phyloP scores from a whole-genome alignment of 345 rosid genomes.

The Gossypium stocksii region DNA sequence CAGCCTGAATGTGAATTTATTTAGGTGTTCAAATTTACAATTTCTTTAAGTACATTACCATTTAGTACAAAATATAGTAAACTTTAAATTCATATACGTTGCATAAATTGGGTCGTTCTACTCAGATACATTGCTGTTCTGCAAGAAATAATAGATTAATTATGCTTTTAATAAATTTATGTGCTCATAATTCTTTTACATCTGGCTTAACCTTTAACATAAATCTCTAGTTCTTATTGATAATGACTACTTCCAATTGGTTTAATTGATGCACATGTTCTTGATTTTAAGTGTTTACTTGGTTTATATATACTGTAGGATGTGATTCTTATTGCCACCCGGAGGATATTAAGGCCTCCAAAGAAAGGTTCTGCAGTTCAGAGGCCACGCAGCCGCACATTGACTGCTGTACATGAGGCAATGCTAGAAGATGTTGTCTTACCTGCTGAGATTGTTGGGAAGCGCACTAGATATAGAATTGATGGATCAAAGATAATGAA shows the following conservation, averaged over 20 bases:
- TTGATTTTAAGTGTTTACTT: constrained; percentile 4
- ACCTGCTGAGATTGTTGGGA: constrained; percentile 95
- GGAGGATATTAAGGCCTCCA: constrained; percentile 82
- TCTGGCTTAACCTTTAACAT: background rate
- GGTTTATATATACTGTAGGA: constrained; percentile 37
- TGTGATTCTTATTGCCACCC: constrained; percentile 68
- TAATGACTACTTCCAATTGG: background rate
- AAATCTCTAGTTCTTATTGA: background rate
- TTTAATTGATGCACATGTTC: background rate
- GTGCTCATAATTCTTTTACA: background rate
- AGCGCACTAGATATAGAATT: constrained; percentile 61
- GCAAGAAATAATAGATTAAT: background rate
- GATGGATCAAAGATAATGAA: constrained; percentile 88
- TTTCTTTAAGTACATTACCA: background rate
- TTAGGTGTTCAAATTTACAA: background rate
- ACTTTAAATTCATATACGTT: background rate
- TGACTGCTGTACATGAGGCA: constrained; percentile 82
- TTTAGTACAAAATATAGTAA: background rate
- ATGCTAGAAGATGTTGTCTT: constrained; percentile 79
- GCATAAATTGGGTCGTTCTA: too few species aligned
- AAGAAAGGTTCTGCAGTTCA: constrained; percentile 92
- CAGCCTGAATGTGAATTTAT: background rate
- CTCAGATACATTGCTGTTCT: background rate
- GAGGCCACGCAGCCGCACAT: constrained; percentile 84
- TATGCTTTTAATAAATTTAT: background rate